Evolutionary conservation across 1,284 basidiomycete genomes (phyloP), one percentile per base, ranked within the genome.

Genomic region (Hypsizygus ulmarius): DNA sequence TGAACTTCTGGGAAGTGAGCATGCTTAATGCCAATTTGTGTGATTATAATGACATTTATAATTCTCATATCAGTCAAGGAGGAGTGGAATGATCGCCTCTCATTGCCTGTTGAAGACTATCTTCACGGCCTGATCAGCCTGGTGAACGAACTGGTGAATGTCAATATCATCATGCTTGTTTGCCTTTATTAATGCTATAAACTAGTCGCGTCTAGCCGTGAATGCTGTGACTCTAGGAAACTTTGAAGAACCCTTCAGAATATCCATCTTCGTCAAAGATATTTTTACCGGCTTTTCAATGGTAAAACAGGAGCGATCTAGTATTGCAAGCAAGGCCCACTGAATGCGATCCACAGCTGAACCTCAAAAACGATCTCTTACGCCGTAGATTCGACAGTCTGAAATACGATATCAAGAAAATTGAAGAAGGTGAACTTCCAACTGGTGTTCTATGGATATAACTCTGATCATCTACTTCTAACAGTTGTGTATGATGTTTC

Each of bases 381-480:
- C 81, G 90, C 8, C 79, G 88, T 51, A 71, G 90, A 43, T 93
- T 90, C 59, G 90, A 90, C 59, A 82, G 84, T 55, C 68, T 92
- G 18, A 91, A 92, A 62, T 93, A 93, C 58, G 90, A 93, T 61
- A 79, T 93, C 56, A 93, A 93, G 68, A 90, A 90, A 59, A 87
- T 93, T 16, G 90, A 93, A 71, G 91, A 93, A 81, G 90, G 90
- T 81, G 46, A 52, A 72, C 58, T n/a, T 37, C 33, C 19, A 21
- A 16, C 35, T 37, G 8, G 11, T 52, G 8, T 39, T 27, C 36
- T 46, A 38, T 7, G 39, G 21, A 39, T 30, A 40, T 32, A 39
- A 19, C 45, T 59, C 1, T 14, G 19, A 55, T 42, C 41, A 18
- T 43, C 50, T 32, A 37, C 43, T 28, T 32, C 47, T 18, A 10